Evolutionary conservation across 768 basidiomycete species (phyloP).

Genomic region (Cytidiella melzeri): DNA sequence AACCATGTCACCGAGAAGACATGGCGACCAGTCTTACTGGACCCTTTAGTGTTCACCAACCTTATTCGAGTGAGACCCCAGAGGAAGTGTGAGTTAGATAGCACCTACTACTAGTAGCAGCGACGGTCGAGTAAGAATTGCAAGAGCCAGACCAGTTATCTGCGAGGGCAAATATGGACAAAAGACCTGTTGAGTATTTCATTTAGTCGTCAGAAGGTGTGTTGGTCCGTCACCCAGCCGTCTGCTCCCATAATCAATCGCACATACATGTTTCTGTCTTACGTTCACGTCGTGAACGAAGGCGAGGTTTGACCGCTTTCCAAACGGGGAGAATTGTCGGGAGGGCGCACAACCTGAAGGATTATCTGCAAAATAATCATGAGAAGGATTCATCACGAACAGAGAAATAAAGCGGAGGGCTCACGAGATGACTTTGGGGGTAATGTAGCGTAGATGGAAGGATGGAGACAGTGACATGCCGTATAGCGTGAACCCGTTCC

Average conservation of each 20-base stretch:
- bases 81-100: neutral
- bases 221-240: neutral
- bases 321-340: conserved; percentile 13
- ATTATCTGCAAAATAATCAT: conserved; percentile 7
- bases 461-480: too few species aligned
- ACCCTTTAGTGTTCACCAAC: conserved; percentile 56
- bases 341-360: neutral
- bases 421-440: conserved; percentile 15
- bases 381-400: conserved; percentile 13
- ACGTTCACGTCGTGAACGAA: neutral
- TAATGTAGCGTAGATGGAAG: conserved; percentile 17
- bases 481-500: too few species aligned
- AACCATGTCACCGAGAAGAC: conserved; percentile 32
- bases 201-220: conserved; percentile 19
- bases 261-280: conserved; percentile 5
- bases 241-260: conserved; percentile 7
- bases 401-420: conserved; percentile 12
- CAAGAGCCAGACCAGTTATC: conserved; percentile 50
- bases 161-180: conserved; percentile 16
- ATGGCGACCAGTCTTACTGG: conserved; percentile 28
- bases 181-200: conserved; percentile 24
- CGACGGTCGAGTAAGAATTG: conserved; percentile 37
- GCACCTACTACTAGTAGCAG: conserved; percentile 8
- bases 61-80: conserved; percentile 52
- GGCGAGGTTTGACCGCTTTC: conserved; percentile 9